Evolutionary conservation across 441 rosid species (phyloP).

Genomic region (Bocquillonia castaneifolia): DNA sequence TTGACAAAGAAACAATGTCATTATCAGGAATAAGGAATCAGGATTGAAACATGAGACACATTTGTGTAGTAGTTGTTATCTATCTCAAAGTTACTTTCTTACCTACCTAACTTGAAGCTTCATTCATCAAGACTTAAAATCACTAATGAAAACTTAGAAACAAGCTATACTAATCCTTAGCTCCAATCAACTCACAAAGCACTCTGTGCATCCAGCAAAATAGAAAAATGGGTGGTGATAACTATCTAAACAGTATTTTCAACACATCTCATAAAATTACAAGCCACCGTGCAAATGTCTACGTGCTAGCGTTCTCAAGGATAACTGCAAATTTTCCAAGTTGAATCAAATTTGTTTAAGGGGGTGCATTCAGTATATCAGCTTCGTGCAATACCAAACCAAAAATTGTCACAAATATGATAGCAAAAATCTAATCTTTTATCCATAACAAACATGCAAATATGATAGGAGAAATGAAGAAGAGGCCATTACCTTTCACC

Average conservation of each 20-base stretch:
- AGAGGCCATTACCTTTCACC: slow-evolving; percentile 95
- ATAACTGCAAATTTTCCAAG: background rate
- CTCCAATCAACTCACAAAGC: too few relatives aligned
- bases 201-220: too few relatives aligned
- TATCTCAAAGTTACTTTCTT: background rate
- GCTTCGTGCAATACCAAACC: background rate
- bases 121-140: too few relatives aligned
- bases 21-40: too few relatives aligned
- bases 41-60: too few relatives aligned
- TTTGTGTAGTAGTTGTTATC: background rate
- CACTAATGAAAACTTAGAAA: too few relatives aligned
- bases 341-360: background rate
- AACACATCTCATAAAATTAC: background rate
- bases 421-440: background rate
- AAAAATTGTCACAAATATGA: too few relatives aligned
- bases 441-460: background rate
- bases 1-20: too few relatives aligned
- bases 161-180: too few relatives aligned
- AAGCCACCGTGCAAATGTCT: background rate
- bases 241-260: background rate
- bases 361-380: background rate
- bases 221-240: too few relatives aligned
- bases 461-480: background rate
- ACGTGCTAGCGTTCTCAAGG: background rate
- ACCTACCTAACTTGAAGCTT: too few relatives aligned